Evolutionary conservation across 345 rosid genomes (phyloP).

Genomic region (Rubroshorea leprosula): DNA sequence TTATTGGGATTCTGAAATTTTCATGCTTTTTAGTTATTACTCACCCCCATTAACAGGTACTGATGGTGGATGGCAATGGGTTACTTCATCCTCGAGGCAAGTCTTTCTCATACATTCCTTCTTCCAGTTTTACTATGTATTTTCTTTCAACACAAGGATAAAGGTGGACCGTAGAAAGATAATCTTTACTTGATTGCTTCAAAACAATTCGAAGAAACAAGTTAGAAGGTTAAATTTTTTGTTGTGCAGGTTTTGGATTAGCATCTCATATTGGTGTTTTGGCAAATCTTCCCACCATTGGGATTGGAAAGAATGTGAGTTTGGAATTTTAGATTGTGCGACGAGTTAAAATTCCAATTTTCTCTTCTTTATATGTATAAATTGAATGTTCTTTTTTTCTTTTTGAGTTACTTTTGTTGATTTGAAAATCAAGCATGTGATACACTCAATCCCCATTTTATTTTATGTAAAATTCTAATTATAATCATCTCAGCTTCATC

Average conservation of each 20-base stretch:
- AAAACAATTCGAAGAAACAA: background rate
- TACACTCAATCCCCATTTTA: background rate
- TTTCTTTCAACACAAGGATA: background rate
- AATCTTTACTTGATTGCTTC: background rate
- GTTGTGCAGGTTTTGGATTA: slow-evolving; percentile 69
- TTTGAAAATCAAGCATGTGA: background rate
- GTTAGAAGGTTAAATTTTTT: slow-evolving; percentile 12
- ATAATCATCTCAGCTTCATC: slow-evolving; percentile 56
- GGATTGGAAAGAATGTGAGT: slow-evolving; percentile 75
- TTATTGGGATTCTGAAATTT: background rate
- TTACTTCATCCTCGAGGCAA: slow-evolving; percentile 92
- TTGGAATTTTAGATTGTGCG: background rate
- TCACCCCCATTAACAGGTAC: slow-evolving; percentile 35
- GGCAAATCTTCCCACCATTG: slow-evolving; percentile 72
- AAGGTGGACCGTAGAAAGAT: background rate
- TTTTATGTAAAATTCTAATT: slow-evolving; percentile 3
- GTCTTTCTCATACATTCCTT: slow-evolving; percentile 9
- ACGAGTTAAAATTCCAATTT: background rate
- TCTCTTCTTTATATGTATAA: background rate
- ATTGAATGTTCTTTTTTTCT: background rate
- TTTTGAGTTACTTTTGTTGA: background rate
- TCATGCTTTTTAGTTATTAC: background rate
- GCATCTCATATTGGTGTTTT: slow-evolving; percentile 86
- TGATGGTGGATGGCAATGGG: slow-evolving; percentile 92
- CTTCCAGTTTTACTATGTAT: background rate